Evolutionary conservation across 2,329 filamentous ascomycete species (phyloP), one percentile per base, ranked within the genome.

Genomic region (Rhynchosporium secalis): DNA sequence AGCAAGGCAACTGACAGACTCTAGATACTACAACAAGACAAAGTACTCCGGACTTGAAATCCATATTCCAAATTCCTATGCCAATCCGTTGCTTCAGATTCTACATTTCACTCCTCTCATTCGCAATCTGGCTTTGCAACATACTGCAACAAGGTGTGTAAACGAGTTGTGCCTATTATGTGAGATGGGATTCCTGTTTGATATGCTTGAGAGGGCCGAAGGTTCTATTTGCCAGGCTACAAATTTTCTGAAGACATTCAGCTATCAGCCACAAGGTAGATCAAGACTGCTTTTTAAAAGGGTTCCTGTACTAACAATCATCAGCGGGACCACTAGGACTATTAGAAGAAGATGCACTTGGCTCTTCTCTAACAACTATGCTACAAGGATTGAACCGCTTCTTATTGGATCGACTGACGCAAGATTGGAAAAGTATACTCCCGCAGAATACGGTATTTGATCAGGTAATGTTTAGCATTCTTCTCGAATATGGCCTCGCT

Each of bases 141-240:
- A 99, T 74, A 90, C 93, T 1, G 92, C 95, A 0, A 91, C 90
- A 8, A 85, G 89, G 13, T 99, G 95, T 73, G 80, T 92, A 2
- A 86, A 86, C 68, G 92, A 96, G 60, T 83, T 86, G 38, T 99
- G 95, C 75, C 80, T 99, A 47, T 79, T 99, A 1, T 99, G 95
- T 76, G 95, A 99, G 76, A 81, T 99, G 68, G 95, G 95, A 0
- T 99, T 95, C 74, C 80, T 99, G 9, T 96, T 96, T 70, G 96
- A 99, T 73, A 99, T 99, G 95, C 83, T 99, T 29, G 90, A 98
- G 71, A 99, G 98, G 74, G 95, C 95, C 2, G 89, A 90, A 66
- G 94, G 93, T 0, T 89, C 93, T 61, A 96, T 96, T 63, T 99
- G 95, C 69, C 95, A 99, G 74, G 95, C 95, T 13, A 96, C 94